Conservation (phyloP, 2,329 filamentous ascomycete genomes). For the Acephala macrosclerotiorum region DNA sequence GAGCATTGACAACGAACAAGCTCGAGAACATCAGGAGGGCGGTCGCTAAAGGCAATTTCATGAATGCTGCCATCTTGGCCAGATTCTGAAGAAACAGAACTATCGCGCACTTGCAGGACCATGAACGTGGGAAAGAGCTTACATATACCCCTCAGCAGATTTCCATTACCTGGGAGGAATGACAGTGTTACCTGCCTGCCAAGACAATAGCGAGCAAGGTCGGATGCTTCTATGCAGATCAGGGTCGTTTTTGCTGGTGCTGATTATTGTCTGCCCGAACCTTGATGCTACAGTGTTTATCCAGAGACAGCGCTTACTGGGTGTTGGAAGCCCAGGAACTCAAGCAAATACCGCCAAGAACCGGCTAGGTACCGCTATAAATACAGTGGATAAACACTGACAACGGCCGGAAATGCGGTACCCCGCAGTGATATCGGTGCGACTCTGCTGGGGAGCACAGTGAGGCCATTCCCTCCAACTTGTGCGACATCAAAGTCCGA, state of each 20-base stretch:
- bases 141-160: constrained; percentile 14
- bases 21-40: neutral
- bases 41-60: neutral
- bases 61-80: constrained; percentile 11
- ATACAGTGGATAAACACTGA: neutral
- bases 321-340: neutral
- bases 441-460: neutral
- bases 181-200: constrained; percentile 4
- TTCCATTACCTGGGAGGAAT: neutral
- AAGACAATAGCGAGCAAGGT: constrained; percentile 7
- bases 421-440: neutral
- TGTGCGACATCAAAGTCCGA: neutral
- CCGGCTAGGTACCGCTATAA: constrained; percentile 6
- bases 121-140: constrained; percentile 15
- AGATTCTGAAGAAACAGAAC: constrained; percentile 15
- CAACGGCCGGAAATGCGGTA: neutral
- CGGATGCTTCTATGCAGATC: constrained; percentile 18
- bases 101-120: constrained; percentile 3
- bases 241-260: constrained; percentile 1
- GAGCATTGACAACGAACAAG: constrained; percentile 20
- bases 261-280: constrained; percentile 7
- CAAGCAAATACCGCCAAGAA: constrained; percentile 6
- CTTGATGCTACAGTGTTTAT: constrained; percentile 11
- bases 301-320: neutral
- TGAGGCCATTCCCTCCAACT: neutral